Evolutionary conservation across 495 filamentous ascomycete species (phyloP), one percentile per base, ranked within the genome.

Genomic region (Beverwykella pulmonaria): DNA sequence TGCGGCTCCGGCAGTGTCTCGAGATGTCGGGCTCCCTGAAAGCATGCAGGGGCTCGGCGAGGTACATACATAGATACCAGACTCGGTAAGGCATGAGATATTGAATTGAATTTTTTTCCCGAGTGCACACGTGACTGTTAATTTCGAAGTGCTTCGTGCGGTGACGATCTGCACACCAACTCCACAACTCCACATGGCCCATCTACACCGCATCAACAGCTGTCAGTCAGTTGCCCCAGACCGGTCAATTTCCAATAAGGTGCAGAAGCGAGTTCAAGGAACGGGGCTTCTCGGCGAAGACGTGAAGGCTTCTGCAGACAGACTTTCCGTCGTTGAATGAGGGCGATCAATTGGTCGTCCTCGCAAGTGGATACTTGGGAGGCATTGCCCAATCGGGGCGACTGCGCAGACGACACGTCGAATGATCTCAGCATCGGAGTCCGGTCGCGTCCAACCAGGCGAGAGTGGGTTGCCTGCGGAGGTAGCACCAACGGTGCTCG

Each of bases 311-410:
- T 44, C 17, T 44, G 39, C 6, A 44, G 39, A n/a, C 39, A n/a
- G 9, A n/a, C 2, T 44, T n/a, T 12, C 39, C 17, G 39, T 14
- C 6, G 32, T 34, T 12, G 12, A 34, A 6, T 34, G 32, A 12
- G 5, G 32, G 32, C 12, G 32, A 5, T 34, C 12, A 12, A 12
- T 34, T 5, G 39, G 39, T n/a, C 8, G 39, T 44, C 9, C 9
- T 44, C 9, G 17, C 5, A 3, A 34, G 32, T 34, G 32, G 32
- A 34, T 34, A 34, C 32, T 34, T 5, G 32, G 5, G 46, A 9
- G 26, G 12, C 25, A 57, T 62, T 61, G 48, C 49, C 59, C 59
- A 62, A 62, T 62, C 26, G 41, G 30, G 49, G 25, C n/a, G 39
- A 49, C 58, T 19, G 36, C 49, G n/a, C 15, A 32, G 17, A 19